phyloP scores from a whole-genome alignment of 345 rosid genomes.

The Conringia planisiliqua region DNA sequence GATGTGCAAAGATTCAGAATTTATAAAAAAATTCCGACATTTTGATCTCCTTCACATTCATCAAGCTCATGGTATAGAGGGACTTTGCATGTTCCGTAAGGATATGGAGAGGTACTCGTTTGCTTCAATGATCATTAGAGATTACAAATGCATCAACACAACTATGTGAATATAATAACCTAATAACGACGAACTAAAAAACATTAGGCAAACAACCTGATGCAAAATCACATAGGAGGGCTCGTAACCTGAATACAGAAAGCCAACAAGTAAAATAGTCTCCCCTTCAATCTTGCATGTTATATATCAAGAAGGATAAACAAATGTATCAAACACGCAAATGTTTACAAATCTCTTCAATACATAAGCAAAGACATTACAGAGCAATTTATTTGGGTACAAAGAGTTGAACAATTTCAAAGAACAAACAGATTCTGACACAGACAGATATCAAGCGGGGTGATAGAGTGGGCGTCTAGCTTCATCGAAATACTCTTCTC shows the following conservation, averaged over 20 bases:
- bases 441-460: constrained; percentile 18
- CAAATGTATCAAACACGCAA: neutral
- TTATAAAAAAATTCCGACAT: neutral
- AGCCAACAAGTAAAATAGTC: neutral
- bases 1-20: neutral
- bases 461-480: constrained; percentile 73
- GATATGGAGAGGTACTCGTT: neutral
- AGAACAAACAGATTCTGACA: neutral
- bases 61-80: neutral
- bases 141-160: neutral
- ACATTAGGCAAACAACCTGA: neutral
- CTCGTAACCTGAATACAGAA: neutral
- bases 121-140: neutral
- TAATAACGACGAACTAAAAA: neutral
- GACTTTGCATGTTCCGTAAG: neutral
- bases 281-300: neutral
- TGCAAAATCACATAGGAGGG: neutral
- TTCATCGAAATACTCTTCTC: constrained; percentile 81
- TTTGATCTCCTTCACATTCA: neutral
- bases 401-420: neutral
- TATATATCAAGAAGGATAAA: neutral
- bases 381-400: constrained; percentile 21
- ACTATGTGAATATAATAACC: neutral
- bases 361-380: constrained; percentile 3
- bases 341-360: neutral